Conservation (phyloP, 2,329 filamentous ascomycete species). For the Colletotrichum sp. region DNA sequence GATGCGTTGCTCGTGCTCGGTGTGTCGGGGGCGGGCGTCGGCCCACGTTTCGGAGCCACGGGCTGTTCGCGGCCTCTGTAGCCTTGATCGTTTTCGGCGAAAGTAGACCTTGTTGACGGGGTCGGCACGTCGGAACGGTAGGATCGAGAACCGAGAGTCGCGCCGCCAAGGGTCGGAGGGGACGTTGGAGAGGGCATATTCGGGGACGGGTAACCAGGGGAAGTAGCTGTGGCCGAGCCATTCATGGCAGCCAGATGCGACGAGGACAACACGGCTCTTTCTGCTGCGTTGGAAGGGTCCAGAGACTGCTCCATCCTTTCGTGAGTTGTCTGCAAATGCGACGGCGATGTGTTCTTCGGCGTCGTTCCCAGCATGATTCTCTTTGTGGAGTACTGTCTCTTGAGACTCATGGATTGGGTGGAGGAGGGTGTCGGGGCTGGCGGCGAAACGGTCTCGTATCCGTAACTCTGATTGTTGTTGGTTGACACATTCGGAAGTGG, state of each 20-base stretch:
- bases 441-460: conserved; percentile 63
- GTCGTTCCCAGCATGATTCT: conserved; percentile 72
- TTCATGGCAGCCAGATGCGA: conserved; percentile 76
- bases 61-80: conserved; percentile 39
- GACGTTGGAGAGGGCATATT: conserved; percentile 75
- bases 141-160: conserved; percentile 65
- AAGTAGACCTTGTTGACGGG: conserved; percentile 57
- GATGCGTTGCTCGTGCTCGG: conserved; percentile 61
- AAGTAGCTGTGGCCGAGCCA: conserved; percentile 57
- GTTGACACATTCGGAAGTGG: conserved; percentile 58
- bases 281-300: conserved; percentile 72
- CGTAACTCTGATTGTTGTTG: conserved; percentile 47
- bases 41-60: conserved; percentile 59
- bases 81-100: conserved; percentile 38
- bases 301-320: conserved; percentile 70
- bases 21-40: conserved; percentile 68
- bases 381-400: conserved; percentile 77
- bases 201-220: conserved; percentile 62
- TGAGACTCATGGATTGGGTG: conserved; percentile 59
- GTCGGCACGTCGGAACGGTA: conserved; percentile 62
- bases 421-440: conserved; percentile 63
- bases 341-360: conserved; percentile 79
- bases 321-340: conserved; percentile 71
- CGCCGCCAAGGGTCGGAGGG: conserved; percentile 60
- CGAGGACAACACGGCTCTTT: conserved; percentile 70